phyloP scores from a whole-genome alignment of 1,284 basidiomycete genomes.

The Erythrobasidium hasegawianum region DNA sequence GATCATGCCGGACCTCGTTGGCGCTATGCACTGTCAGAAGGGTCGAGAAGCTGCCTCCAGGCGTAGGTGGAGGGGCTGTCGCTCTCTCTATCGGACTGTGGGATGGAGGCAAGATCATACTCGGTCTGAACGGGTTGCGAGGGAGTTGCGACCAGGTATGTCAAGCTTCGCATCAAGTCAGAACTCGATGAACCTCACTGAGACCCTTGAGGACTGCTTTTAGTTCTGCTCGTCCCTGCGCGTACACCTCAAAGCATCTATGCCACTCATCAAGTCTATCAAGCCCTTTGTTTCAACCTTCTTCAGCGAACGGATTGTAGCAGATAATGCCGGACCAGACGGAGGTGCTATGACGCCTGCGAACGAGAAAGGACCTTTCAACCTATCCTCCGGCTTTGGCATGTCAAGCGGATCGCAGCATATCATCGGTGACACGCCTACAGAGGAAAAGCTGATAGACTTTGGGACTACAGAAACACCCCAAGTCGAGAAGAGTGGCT shows the following conservation, averaged over 20 bases:
- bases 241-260: conserved; percentile 80
- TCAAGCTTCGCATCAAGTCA: neutral
- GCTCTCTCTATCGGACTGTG: conserved; percentile 90
- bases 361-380: conserved; percentile 26
- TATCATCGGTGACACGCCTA: neutral
- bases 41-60: conserved; percentile 65
- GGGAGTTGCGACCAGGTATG: conserved; percentile 29
- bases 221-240: conserved; percentile 85
- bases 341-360: conserved; percentile 28
- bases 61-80: conserved; percentile 65
- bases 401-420: neutral
- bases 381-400: neutral
- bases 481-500: neutral
- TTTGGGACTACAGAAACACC: neutral
- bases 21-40: conserved; percentile 89
- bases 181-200: neutral
- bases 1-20: conserved; percentile 84
- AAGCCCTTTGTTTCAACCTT: conserved; percentile 87
- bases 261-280: conserved; percentile 69
- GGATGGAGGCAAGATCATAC: conserved; percentile 90
- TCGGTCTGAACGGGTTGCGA: conserved; percentile 48
- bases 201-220: conserved; percentile 13
- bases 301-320: conserved; percentile 87
- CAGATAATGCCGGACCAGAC: conserved; percentile 36
- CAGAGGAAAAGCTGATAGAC: conserved; percentile 28